Base-by-base conservation (phyloP, 805 yeast genomes). In the Kuraishia capsulata region DNA sequence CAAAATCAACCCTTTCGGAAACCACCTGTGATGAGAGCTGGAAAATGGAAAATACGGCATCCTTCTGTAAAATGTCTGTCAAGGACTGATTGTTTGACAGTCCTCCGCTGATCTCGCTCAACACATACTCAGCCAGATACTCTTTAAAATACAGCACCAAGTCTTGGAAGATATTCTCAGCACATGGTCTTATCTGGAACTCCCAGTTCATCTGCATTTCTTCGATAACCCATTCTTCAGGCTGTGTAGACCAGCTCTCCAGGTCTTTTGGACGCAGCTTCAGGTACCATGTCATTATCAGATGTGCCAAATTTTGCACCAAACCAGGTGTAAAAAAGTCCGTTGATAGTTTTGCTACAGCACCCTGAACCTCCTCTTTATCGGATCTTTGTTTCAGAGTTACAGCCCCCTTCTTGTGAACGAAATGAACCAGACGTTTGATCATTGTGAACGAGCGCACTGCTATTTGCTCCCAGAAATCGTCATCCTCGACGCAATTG, bases 181-280 rank as follows among this genome's bases (percentile, higher is more conserved):
- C 87, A 59, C 96, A 86, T 3, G 90, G 87, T 40, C 94, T 67
- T 10, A 88, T 69, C 53, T 84, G 89, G 54, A 65, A 86, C 52
- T 89, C 97, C 78, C 85, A 87, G 52, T 81, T 79, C 4, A 76
- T 64, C 37, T 78, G 71, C 41, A 80, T 62, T 47, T 88, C 95
- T 51, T 87, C 95, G 45, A 79, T 78, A 17, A 84, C 78, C 86
- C 95, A 92, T 55, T 87, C 96, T 54, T 88, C 97, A 0, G 97
- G 96, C 42, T 88, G 95, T 14, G 71, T 56, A 10, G 67, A 54
- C 97, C 97, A 92, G 29, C 75, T 64, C 48, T 84, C 94, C 35
- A 90, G 56, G 53, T 89, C 97, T 2, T 71, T 57, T 0, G 90
- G 87, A 42, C 78, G 74, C 35, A 89, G 57, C 40, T 81, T 73